Evolutionary conservation across 2,329 filamentous ascomycete genomes (phyloP).

Genomic region (Clonostachys sp.): DNA sequence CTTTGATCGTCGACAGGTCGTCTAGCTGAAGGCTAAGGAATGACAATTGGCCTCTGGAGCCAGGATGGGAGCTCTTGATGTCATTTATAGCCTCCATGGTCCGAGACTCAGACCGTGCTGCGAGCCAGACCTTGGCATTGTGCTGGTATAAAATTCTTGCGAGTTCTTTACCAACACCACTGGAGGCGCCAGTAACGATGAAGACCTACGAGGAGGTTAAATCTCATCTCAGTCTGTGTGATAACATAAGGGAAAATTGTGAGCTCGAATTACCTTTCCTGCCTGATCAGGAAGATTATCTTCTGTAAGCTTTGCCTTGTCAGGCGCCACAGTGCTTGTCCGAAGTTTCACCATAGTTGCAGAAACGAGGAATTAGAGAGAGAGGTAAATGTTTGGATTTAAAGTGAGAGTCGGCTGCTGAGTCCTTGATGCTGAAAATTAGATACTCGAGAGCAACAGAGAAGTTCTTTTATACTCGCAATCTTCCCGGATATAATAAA

Average conservation of each 20-base stretch:
- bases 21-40: constrained; percentile 34
- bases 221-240: too few species aligned
- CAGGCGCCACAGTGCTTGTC: background rate
- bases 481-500: too few species aligned
- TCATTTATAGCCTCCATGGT: constrained; percentile 30
- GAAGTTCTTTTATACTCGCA: too few species aligned
- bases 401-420: too few species aligned
- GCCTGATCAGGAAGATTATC: constrained; percentile 2
- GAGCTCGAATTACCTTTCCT: background rate
- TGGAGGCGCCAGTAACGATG: constrained; percentile 36
- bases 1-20: constrained; percentile 20
- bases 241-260: too few species aligned
- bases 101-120: constrained; percentile 34
- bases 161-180: constrained; percentile 42
- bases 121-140: constrained; percentile 47
- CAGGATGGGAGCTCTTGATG: constrained; percentile 23
- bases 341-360: too few species aligned
- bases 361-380: too few species aligned
- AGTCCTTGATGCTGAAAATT: too few species aligned
- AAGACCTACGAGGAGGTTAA: constrained; percentile 21
- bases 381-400: too few species aligned
- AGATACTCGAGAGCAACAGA: too few species aligned
- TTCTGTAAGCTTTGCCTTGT: constrained; percentile 2
- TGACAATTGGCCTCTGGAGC: constrained; percentile 25
- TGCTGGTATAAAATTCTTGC: constrained; percentile 43